These are phyloP conservation scores for sorghum (Sorghum bicolor) DNA, from an alignment of 176 grass and related monocot species.

Conservation along the genomic window DNA sequence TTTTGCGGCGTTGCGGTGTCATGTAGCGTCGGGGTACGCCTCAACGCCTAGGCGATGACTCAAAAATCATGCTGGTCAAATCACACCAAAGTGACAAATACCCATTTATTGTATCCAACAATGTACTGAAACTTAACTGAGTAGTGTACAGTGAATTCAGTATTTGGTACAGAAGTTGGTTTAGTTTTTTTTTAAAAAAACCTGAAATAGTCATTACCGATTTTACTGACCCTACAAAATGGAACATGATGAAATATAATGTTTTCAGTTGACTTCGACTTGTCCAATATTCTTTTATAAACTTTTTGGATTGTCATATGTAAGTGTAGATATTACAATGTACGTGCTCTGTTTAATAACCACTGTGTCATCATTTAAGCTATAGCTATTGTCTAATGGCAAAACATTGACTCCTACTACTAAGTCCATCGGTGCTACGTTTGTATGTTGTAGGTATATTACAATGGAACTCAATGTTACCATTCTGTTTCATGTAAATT, in stretches of 20 bases:
- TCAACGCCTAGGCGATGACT: neutral
- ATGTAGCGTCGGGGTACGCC: neutral
- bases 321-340: neutral
- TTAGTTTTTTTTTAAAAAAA: neutral
- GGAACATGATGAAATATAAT: neutral
- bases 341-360: too few species aligned
- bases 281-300: neutral
- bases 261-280: neutral
- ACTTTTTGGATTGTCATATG: neutral
- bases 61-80: neutral
- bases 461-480: neutral
- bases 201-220: neutral
- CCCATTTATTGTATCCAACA: conserved; percentile 2
- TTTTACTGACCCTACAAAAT: neutral
- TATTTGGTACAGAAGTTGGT: neutral
- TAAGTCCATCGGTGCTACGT: too few species aligned
- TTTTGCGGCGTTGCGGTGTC: neutral
- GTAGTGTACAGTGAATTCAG: neutral
- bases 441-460: too few species aligned
- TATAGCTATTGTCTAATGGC: too few species aligned
- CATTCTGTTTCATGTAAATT: neutral
- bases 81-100: neutral
- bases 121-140: neutral
- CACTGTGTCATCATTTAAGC: too few species aligned
- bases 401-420: too few species aligned